These are phyloP conservation scores for Rosa chinensis DNA, from an alignment of 306 rosid genomes.

Conservation along the genomic window DNA sequence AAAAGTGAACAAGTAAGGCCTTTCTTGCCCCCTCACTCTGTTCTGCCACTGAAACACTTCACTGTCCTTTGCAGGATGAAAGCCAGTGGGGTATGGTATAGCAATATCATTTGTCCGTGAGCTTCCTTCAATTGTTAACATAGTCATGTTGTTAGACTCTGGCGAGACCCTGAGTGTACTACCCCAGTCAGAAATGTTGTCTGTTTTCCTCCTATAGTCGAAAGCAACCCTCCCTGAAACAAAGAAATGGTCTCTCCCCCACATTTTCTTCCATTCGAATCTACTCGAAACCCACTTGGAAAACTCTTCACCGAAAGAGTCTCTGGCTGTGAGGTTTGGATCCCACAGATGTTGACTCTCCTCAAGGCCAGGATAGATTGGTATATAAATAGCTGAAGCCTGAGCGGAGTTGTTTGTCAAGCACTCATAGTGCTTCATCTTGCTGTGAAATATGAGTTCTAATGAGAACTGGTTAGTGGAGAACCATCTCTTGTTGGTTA, in stretches of 20 bases:
- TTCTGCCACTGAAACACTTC: conserved; percentile 45
- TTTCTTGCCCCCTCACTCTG: conserved; percentile 33
- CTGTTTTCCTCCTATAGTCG: conserved; percentile 44
- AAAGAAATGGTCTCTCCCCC: conserved; percentile 59
- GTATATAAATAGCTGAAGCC: conserved; percentile 57
- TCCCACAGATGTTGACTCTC: conserved; percentile 45
- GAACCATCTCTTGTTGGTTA: conserved; percentile 49
- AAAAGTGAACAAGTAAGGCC: conserved; percentile 47
- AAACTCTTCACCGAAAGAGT: conserved; percentile 34
- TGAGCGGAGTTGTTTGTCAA: conserved; percentile 53
- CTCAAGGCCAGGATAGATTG: conserved; percentile 57
- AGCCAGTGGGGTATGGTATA: conserved; percentile 56
- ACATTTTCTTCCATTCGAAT: conserved; percentile 48
- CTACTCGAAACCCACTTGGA: conserved; percentile 35
- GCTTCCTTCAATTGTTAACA: conserved; percentile 43
- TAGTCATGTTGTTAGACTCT: conserved; percentile 40
- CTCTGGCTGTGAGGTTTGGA: conserved; percentile 40
- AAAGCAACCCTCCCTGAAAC: conserved; percentile 45
- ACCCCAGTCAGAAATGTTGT: conserved; percentile 43
- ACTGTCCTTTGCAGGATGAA: conserved; percentile 37
- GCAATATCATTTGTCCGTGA: conserved; percentile 38
- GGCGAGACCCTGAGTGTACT: conserved; percentile 50
- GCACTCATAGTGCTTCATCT: conserved; percentile 56
- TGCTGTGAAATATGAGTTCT: conserved; percentile 59
- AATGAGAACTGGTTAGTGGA: conserved; percentile 55